Evolutionary conservation across 805 yeast genomes (phyloP), one percentile per base, ranked within the genome.

Genomic region (Pichia gijzeniarum): DNA sequence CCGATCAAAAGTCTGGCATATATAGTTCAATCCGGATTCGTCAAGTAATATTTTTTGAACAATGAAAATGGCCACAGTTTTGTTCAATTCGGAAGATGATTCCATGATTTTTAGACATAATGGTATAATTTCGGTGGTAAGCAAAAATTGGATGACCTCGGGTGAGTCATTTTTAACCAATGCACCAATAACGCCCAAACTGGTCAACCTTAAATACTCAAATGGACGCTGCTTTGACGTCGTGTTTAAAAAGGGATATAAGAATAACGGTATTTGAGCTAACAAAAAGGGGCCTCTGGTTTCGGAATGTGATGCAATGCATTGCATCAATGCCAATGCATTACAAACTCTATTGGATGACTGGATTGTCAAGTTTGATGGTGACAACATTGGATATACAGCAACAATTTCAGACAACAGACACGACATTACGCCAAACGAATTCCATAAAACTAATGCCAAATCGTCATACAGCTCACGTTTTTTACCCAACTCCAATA

Each of bases 111-210:
- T 82, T 48, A 91, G 70, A 62, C 99, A 93, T 45, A 93, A 68
- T 5, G 99, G 99, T 30, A 93, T 95, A 55, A 93, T 91, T 63
- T 91, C 99, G 0, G 99, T 93, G n/a, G 96, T 82, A 38, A 91
- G 71, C 57, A 91, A 68, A 59, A 93, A 91, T 51, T 85, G 85
- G 51, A 93, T 90, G 37, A 91, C 98, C 55, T 91, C 96, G 14
- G 95, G 88, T 4, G 96, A 85, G 59, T 91, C 99, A 63, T 90
- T 91, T 57, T 93, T 91, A 21, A 93, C 98, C 45, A 91, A 70
- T 0, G 99, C 98, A 18, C 99, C 99, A 61, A 91, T 86, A 6
- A 91, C 99, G 34, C 99, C 99, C 49, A 91, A 75, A 44, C 95
- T 85, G 1, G 99, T 93, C 52, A 91, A 74, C 52, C 98, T 74